Evolutionary conservation across 1,139 yeast genomes (phyloP).

Genomic region (Lodderomyces margitis): DNA sequence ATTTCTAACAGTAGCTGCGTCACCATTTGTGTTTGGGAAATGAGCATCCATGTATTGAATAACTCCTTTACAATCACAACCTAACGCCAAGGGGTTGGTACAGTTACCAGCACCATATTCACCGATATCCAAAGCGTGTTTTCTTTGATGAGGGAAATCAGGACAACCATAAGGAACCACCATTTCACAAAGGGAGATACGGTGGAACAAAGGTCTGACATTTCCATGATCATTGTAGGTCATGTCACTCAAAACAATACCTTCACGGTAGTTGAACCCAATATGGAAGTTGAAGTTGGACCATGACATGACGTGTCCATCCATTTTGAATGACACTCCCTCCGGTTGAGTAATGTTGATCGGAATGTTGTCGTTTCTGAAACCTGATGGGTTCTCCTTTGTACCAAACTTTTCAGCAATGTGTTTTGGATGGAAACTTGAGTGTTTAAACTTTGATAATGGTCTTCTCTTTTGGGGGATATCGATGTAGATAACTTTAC

Average conservation of each 20-base stretch:
- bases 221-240: slow-evolving; percentile 72
- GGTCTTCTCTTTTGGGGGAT: slow-evolving; percentile 74
- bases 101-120: slow-evolving; percentile 86
- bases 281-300: slow-evolving; percentile 73
- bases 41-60: slow-evolving; percentile 79
- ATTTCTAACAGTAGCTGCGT: slow-evolving; percentile 66
- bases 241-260: slow-evolving; percentile 74
- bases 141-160: slow-evolving; percentile 76
- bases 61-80: slow-evolving; percentile 84
- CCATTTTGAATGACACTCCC: slow-evolving; percentile 74
- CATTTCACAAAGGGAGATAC: slow-evolving; percentile 79
- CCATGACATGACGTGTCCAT: slow-evolving; percentile 71
- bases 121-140: slow-evolving; percentile 83
- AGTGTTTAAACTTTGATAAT: slow-evolving; percentile 62
- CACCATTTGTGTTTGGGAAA: slow-evolving; percentile 65
- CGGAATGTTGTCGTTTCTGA: slow-evolving; percentile 60
- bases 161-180: slow-evolving; percentile 84
- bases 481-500: slow-evolving; percentile 69
- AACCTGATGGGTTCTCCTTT: slow-evolving; percentile 48
- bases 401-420: slow-evolving; percentile 58
- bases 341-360: slow-evolving; percentile 74
- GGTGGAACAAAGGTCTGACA: slow-evolving; percentile 69
- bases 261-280: slow-evolving; percentile 85
- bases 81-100: slow-evolving; percentile 74
- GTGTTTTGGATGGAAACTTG: slow-evolving; percentile 67